phyloP scores from a whole-genome alignment of 331 rosid genomes.

The Erythrophleum ivorense region DNA sequence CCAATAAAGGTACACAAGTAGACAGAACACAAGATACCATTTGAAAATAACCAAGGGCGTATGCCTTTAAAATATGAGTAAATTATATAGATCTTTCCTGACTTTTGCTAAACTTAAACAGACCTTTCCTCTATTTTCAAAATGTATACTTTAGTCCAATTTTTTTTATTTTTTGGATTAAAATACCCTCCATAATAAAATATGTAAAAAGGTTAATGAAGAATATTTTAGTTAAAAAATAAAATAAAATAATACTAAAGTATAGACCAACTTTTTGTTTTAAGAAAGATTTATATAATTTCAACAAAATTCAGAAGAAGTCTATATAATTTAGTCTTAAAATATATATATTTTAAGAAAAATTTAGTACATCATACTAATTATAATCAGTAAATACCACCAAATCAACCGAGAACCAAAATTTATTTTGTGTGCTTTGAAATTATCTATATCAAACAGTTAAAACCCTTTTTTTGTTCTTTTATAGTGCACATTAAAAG shows the following conservation, averaged over 20 bases:
- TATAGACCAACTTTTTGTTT: too few relatives aligned
- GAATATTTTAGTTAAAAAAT: too few relatives aligned
- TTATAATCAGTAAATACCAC: neutral
- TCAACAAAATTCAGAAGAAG: too few relatives aligned
- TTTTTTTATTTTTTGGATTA: too few relatives aligned
- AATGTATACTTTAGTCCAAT: too few relatives aligned
- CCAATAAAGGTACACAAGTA: neutral
- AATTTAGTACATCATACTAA: neutral
- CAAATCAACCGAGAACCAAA: neutral
- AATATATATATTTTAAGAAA: neutral
- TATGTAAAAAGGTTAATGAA: too few relatives aligned
- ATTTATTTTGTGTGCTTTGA: neutral
- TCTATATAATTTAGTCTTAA: neutral
- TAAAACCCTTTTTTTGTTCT: neutral
- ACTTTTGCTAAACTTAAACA: too few relatives aligned
- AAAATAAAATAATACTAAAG: too few relatives aligned
- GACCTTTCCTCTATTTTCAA: too few relatives aligned
- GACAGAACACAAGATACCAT: neutral
- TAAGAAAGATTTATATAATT: too few relatives aligned
- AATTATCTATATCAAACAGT: neutral
- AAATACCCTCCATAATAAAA: too few relatives aligned
- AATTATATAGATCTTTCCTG: too few relatives aligned
- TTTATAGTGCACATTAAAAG: neutral
- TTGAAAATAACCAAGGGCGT: neutral
- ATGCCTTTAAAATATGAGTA: neutral